Conservation (phyloP, 495 filamentous ascomycete species). For the Penicillium daleae region DNA sequence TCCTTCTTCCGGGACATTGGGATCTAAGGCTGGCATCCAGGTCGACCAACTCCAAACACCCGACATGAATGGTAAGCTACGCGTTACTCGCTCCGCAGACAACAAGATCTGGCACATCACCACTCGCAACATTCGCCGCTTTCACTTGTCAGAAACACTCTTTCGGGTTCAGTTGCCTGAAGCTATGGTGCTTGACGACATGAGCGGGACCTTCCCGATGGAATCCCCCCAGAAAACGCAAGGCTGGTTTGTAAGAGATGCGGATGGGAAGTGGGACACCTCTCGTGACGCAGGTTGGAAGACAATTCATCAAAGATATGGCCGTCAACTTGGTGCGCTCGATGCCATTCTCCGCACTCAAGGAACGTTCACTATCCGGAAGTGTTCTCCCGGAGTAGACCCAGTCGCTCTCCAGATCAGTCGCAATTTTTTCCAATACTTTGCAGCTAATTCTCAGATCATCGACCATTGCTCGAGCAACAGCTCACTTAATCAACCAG, state of each 20-base stretch:
- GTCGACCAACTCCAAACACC: slow-evolving; percentile 51
- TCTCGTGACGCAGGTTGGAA: slow-evolving; percentile 25
- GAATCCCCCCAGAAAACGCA: neutral
- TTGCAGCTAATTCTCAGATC: slow-evolving; percentile 58
- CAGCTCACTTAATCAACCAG: neutral
- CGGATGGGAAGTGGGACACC: neutral
- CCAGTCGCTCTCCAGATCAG: slow-evolving; percentile 57
- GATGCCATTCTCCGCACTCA: slow-evolving; percentile 53
- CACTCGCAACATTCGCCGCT: slow-evolving; percentile 5
- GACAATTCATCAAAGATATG: slow-evolving; percentile 32
- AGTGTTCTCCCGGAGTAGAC: slow-evolving; percentile 30
- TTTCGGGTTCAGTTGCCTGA: neutral
- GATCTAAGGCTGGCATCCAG: slow-evolving; percentile 51
- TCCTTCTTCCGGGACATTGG: slow-evolving; percentile 54
- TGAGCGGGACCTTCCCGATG: neutral
- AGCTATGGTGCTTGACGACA: neutral
- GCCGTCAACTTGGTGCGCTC: slow-evolving; percentile 54
- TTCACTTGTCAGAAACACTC: neutral
- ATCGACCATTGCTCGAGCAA: slow-evolving; percentile 19
- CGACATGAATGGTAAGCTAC: slow-evolving; percentile 47
- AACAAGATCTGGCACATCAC: slow-evolving; percentile 2
- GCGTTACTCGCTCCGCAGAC: slow-evolving; percentile 26
- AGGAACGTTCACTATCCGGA: slow-evolving; percentile 49
- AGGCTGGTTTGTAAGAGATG: neutral
- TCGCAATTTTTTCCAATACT: slow-evolving; percentile 63